These are phyloP conservation scores for Discostella stelligeroides DNA, from an alignment of 108 stramenopile species.

Conservation along the genomic window DNA sequence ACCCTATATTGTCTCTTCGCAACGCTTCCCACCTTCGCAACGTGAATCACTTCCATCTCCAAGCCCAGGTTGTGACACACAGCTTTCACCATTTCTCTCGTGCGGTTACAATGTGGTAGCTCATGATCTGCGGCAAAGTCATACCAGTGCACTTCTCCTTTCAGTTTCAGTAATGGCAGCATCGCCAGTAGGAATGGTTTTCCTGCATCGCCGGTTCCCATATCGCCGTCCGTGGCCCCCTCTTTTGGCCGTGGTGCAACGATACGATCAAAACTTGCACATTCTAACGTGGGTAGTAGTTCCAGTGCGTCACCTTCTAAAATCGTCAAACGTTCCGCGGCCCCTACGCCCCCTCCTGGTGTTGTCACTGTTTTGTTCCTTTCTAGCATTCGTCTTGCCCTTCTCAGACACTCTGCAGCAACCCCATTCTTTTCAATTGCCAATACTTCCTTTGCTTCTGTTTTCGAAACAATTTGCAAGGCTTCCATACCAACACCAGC, in stretches of 20 bases:
- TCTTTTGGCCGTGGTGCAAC: slow-evolving; percentile 89
- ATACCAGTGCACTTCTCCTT: slow-evolving; percentile 87
- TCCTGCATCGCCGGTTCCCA: slow-evolving; percentile 78
- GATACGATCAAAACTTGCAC: slow-evolving; percentile 66
- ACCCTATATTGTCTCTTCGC: slow-evolving; percentile 86
- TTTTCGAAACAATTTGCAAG: slow-evolving; percentile 78
- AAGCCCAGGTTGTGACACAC: slow-evolving; percentile 59
- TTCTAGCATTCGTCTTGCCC: slow-evolving; percentile 70
- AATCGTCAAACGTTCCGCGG: slow-evolving; percentile 68
- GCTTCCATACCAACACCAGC: slow-evolving; percentile 89
- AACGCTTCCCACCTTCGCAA: slow-evolving; percentile 77
- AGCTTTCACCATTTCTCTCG: slow-evolving; percentile 54
- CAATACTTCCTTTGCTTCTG: slow-evolving; percentile 69
- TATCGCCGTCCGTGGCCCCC: slow-evolving; percentile 75
- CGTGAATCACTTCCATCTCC: slow-evolving; percentile 69
- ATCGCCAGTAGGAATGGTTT: slow-evolving; percentile 59
- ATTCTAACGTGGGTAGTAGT: slow-evolving; percentile 54
- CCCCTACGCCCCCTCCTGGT: slow-evolving; percentile 55
- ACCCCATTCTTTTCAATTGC: slow-evolving; percentile 78
- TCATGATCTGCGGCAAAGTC: slow-evolving; percentile 87
- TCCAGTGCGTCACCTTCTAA: slow-evolving; percentile 80
- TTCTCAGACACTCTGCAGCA: slow-evolving; percentile 65
- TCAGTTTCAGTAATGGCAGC: slow-evolving; percentile 65
- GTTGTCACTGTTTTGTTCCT: slow-evolving; percentile 79
- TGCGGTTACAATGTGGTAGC: slow-evolving; percentile 66